Evolutionary conservation across 2,329 filamentous ascomycete genomes (phyloP).

Genomic region (Pezicula radicicola): DNA sequence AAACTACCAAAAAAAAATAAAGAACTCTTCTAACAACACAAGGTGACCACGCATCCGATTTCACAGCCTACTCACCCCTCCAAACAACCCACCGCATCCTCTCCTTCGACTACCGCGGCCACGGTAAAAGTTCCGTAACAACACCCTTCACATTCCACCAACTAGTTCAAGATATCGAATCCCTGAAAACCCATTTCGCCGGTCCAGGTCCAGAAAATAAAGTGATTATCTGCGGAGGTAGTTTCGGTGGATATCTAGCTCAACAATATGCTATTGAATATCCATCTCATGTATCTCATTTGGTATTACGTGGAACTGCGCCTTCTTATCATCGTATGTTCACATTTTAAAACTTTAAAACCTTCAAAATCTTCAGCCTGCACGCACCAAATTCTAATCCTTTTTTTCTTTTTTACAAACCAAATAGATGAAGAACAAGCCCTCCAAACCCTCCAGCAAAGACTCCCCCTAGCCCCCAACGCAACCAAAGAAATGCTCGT

Average conservation of each 20-base stretch:
- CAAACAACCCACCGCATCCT: constrained; percentile 26
- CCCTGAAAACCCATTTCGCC: too few relatives aligned
- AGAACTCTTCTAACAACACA: neutral
- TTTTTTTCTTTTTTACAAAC: too few relatives aligned
- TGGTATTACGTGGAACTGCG: constrained; percentile 35
- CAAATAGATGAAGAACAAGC: constrained; percentile 35
- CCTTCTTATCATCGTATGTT: constrained; percentile 33
- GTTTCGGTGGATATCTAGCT: constrained; percentile 37
- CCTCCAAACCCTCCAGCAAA: constrained; percentile 27
- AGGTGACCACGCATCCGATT: constrained; percentile 33
- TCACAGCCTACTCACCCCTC: constrained; percentile 28
- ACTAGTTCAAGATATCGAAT: constrained; percentile 35
- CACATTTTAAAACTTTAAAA: too few relatives aligned
- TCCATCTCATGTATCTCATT: constrained; percentile 24
- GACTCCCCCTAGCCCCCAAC: constrained; percentile 31
- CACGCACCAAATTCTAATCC: too few relatives aligned
- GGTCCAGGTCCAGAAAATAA: too few relatives aligned
- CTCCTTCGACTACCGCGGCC: constrained; percentile 35
- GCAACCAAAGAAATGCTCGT: constrained; percentile 34
- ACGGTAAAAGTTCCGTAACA: constrained; percentile 32
- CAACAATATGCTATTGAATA: constrained; percentile 37
- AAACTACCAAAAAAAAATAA: neutral
- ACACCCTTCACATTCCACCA: constrained; percentile 34
- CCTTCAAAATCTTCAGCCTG: too few relatives aligned
- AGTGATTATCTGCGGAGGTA: constrained; percentile 28